Percentiles rank a stretch among this genome's conserved stretches.
Conservation (phyloP, 2,329 filamentous ascomycete species). For the Pseudodiploospora longispora region DNA sequence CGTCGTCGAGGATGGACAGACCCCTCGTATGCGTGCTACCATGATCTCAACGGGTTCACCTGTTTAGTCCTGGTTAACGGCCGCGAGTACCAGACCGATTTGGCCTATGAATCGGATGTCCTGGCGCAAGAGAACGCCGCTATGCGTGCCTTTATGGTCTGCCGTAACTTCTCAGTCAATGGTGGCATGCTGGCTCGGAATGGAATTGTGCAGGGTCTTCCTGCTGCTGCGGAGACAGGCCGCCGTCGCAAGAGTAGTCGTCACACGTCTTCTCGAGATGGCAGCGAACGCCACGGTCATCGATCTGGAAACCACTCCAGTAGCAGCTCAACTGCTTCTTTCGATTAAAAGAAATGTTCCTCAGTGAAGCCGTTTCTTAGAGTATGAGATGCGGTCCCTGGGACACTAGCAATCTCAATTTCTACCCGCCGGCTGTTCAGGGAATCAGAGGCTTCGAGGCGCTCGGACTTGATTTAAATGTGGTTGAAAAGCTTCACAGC, state of each 20-base stretch:
- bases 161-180: conserved; percentile 94
- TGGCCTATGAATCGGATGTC: conserved; percentile 70
- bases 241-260: conserved; percentile 42
- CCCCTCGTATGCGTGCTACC: conserved; percentile 79
- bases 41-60: conserved; percentile 65
- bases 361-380: not conserved
- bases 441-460: no score
- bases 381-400: not conserved
- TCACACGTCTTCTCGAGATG: conserved; percentile 40
- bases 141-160: conserved; percentile 95
- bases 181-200: conserved; percentile 78
- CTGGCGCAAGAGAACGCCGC: conserved; percentile 89
- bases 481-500: conserved; percentile 32
- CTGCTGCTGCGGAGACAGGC: conserved; percentile 39
- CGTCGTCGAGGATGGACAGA: conserved; percentile 90
- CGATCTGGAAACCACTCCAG: conserved; percentile 52
- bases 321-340: conserved; percentile 54
- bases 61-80: conserved; percentile 94
- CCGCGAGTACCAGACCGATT: conserved; percentile 89
- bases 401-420: conserved; percentile 1
- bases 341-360: conserved; percentile 35
- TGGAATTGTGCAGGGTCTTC: conserved; percentile 59
- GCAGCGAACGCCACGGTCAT: conserved; percentile 36
- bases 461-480: conserved; percentile 16
- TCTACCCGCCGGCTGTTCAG: no score